Conservation (phyloP, 495 filamentous ascomycete species). For the Talaromyces ruber region DNA sequence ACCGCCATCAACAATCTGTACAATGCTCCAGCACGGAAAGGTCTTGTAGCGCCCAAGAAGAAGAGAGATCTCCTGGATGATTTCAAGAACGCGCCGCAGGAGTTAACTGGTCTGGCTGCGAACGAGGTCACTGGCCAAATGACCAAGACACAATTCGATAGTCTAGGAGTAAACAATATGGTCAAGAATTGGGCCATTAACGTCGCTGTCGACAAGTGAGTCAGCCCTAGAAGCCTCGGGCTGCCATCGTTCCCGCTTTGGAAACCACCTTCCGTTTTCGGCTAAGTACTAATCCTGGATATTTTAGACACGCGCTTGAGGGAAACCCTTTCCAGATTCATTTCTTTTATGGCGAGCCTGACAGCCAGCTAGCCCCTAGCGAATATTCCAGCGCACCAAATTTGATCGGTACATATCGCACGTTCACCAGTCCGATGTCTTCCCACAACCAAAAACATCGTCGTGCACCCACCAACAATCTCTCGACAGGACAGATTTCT, state of each 20-base stretch:
- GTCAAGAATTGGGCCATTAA: conserved; percentile 7
- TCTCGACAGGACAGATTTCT: conserved; percentile 4
- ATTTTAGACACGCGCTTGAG: conserved; percentile 3
- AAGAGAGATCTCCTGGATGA: neutral
- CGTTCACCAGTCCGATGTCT: conserved; percentile 1
- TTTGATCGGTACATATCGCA: conserved; percentile 7
- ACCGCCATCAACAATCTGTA: conserved; percentile 28
- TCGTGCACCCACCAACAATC: neutral
- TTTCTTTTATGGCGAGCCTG: conserved; percentile 8
- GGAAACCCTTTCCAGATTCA: conserved; percentile 7
- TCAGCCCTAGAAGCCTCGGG: neutral
- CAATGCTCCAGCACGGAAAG: neutral
- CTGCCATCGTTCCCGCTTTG: neutral
- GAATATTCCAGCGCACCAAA: neutral
- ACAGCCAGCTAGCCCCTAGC: neutral
- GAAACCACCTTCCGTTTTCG: neutral
- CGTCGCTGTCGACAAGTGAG: conserved; percentile 6
- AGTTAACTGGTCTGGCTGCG: neutral
- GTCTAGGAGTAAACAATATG: conserved; percentile 7
- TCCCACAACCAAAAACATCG: neutral
- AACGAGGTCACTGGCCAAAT: conserved; percentile 1
- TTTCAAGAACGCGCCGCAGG: neutral
- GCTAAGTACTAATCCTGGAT: conserved; percentile 3
- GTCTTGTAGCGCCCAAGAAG: neutral
- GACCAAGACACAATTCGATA: neutral